phyloP scores from a whole-genome alignment of 495 filamentous ascomycete species.

The Annulohypoxylon moriforme region DNA sequence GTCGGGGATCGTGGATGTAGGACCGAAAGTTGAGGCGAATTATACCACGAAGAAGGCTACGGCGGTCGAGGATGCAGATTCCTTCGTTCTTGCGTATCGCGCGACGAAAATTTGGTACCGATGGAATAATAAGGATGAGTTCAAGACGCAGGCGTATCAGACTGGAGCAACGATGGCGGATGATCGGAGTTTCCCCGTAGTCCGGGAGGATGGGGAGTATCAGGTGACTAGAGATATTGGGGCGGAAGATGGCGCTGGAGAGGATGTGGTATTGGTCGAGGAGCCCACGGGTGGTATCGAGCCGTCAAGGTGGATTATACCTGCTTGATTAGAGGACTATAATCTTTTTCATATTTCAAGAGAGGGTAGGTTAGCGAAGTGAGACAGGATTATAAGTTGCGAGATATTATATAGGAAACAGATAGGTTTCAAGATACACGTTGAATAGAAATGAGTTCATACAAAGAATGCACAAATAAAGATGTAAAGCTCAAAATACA shows the following conservation, averaged over 20 bases:
- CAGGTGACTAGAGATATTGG: neutral
- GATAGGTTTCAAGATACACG: neutral
- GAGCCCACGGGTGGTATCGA: neutral
- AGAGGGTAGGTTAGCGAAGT: neutral
- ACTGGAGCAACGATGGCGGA: neutral
- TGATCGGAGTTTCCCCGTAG: neutral
- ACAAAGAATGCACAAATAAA: neutral
- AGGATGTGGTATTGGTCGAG: neutral
- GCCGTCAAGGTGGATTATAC: neutral
- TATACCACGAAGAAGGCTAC: neutral
- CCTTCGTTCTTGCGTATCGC: neutral
- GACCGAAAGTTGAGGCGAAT: neutral
- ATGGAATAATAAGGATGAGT: constrained; percentile 5
- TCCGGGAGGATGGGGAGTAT: neutral
- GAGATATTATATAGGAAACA: neutral
- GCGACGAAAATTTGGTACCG: constrained; percentile 6
- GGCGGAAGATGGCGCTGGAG: neutral
- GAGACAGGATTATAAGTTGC: too few relatives aligned
- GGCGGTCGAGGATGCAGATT: neutral
- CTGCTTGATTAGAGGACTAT: neutral
- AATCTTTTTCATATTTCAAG: neutral
- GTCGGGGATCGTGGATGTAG: neutral
- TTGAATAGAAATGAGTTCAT: neutral
- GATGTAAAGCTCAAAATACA: neutral
- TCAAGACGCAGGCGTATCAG: neutral